Evolutionary conservation across 2,329 filamentous ascomycete species (phyloP).

Genomic region (Emergomyces orientalis): DNA sequence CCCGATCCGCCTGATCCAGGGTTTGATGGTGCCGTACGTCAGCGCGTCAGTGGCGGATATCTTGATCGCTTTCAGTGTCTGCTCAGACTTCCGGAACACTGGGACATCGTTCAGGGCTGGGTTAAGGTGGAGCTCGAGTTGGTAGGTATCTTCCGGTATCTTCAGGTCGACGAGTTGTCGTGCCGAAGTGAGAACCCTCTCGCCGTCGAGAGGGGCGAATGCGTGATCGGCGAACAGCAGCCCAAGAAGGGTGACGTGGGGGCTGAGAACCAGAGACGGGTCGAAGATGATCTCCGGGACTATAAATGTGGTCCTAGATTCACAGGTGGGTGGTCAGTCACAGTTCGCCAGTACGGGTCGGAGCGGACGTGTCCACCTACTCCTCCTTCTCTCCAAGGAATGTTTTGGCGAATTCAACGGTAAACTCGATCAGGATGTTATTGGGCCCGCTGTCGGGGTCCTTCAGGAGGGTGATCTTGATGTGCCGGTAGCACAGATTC

Average conservation of each 20-base stretch:
- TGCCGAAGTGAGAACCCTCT: not conserved
- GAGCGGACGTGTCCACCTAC: not conserved
- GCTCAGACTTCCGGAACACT: not conserved
- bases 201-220: not conserved
- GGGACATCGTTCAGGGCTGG: not conserved
- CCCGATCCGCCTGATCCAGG: not conserved
- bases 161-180: not conserved
- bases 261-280: not conserved
- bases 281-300: too few relatives aligned
- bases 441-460: constrained; percentile 4
- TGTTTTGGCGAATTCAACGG: constrained; percentile 2
- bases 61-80: not conserved
- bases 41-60: not conserved
- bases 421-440: constrained; percentile 8
- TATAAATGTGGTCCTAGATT: not conserved
- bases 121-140: not conserved
- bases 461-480: constrained; percentile 2
- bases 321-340: not conserved
- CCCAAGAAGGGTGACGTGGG: not conserved
- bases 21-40: not conserved
- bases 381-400: constrained; percentile 8
- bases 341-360: not conserved
- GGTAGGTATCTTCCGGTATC: not conserved
- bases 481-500: constrained; percentile 3
- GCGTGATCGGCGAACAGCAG: not conserved